These are phyloP conservation scores for Kodamaea ohmeri DNA, from an alignment of 1,139 yeast genomes.

Conservation along the genomic window DNA sequence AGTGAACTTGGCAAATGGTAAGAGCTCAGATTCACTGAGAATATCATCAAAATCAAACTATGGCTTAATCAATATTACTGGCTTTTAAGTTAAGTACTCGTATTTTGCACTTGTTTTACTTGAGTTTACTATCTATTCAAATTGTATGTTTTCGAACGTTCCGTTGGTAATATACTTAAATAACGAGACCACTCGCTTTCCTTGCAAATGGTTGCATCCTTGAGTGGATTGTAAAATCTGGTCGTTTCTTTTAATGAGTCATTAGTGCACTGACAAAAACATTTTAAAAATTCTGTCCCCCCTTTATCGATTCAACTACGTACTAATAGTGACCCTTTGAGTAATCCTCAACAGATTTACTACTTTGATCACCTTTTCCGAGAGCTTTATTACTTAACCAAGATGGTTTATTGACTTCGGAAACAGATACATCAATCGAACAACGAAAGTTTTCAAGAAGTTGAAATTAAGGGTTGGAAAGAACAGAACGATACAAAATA, in stretches of 20 bases:
- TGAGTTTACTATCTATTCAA: no score
- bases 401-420: slow-evolving; percentile 3
- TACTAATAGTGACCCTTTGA: not conserved
- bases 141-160: no score
- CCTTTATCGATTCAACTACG: not conserved
- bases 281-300: not conserved
- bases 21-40: no score
- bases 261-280: slow-evolving; percentile 3
- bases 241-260: slow-evolving; percentile 6
- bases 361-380: not conserved
- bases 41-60: no score
- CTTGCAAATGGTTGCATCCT: no score
- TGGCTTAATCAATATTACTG: no score
- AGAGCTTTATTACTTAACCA: not conserved
- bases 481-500: not conserved
- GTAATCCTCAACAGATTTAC: slow-evolving; percentile 6
- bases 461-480: not conserved
- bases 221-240: no score
- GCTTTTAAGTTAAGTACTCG: no score
- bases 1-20: no score
- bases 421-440: not conserved
- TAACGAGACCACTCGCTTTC: not conserved
- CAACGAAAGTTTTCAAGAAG: not conserved
- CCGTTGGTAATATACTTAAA: not conserved
- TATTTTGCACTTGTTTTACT: no score